These are phyloP conservation scores for Monoraphidium neglectum DNA, from an alignment of 139 green algal species.

Conservation along the genomic window DNA sequence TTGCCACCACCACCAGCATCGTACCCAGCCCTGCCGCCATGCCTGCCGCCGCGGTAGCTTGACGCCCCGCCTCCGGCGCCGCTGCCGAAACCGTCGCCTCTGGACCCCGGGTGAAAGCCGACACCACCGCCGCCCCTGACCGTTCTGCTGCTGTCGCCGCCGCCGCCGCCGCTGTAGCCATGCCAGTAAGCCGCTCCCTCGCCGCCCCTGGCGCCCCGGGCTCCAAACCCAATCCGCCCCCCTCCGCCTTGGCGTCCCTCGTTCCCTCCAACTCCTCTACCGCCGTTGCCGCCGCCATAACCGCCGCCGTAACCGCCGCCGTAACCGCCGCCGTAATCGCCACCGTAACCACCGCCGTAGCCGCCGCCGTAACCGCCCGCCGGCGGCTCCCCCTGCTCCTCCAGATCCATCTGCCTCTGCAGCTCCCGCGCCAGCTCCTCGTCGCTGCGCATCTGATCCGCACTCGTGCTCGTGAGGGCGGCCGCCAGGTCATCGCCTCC, in stretches of 20 bases:
- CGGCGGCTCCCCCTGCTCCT: not conserved
- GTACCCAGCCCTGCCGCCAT: constrained; percentile 3
- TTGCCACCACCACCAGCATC: not conserved
- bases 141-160: not conserved
- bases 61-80: not conserved
- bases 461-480: not conserved
- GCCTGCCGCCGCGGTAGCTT: not conserved
- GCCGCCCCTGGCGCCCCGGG: not conserved
- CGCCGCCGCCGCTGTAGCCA: not conserved
- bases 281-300: not conserved
- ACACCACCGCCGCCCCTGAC: not conserved
- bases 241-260: constrained; percentile 3
- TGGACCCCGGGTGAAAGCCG: not conserved
- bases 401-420: constrained; percentile 26
- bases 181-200: not conserved
- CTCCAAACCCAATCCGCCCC: too few species aligned
- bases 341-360: not conserved
- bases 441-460: constrained; percentile 21
- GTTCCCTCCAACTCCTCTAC: not conserved
- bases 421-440: constrained; percentile 31
- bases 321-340: not conserved
- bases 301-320: not conserved
- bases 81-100: not conserved
- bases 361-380: constrained; percentile 8
- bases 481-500: not conserved